Base-by-base conservation (phyloP, 495 filamentous ascomycete species). In the Hypoxylon fragiforme region DNA sequence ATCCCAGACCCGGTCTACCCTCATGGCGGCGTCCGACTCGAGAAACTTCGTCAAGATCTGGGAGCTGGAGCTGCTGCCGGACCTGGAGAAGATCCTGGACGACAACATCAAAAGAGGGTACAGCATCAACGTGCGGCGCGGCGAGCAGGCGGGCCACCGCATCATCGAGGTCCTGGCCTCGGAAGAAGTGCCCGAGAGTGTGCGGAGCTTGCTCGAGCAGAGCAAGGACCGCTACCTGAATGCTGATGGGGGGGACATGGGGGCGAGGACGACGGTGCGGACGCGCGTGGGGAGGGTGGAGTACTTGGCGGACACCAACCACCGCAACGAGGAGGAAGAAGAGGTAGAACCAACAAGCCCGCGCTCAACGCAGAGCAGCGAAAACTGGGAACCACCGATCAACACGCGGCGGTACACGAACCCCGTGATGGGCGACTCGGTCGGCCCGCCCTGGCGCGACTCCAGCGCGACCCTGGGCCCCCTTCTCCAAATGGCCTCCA, bases 351-450 rank as follows among this genome's bases (percentile, higher is more conserved):
- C 4, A 7, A 15, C 44, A n/a, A 46, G 18, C 7, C 44, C 3
- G 12, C 9, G 12, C 12, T 46, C 44, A 8, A 46, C 31, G 16
- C 44, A 22, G 16, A 36, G 36, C 46, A 24, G 20, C 9, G 38
- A 51, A 1, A 31, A 13, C 36, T 51, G 48, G 48, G 7, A 42
- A 12, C 12, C 37, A 1, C 37, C 48, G 1, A 7, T 43, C 18
- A 51, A 51, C 20, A 42, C 38, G 3, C 48, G 38, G 3, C 48
- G 48, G 7, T 43, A 51, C 22, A 43, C 26, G 1, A 43, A 51
- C 19, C 48, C 48, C 1, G 19, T 36, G 7, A 51, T 51, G 48
- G 48, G 48, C 7, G 48, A 51, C 20, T 51, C 48, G 30, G 38
- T 51, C 31, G 48, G 48, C 9, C 48, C 48, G 5, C 18, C n/a